A percentile compares a stretch with the other conserved stretches of the same genome.
Conservation (phyloP, 2,329 filamentous ascomycete genomes). For the Phyllachora maydis region DNA sequence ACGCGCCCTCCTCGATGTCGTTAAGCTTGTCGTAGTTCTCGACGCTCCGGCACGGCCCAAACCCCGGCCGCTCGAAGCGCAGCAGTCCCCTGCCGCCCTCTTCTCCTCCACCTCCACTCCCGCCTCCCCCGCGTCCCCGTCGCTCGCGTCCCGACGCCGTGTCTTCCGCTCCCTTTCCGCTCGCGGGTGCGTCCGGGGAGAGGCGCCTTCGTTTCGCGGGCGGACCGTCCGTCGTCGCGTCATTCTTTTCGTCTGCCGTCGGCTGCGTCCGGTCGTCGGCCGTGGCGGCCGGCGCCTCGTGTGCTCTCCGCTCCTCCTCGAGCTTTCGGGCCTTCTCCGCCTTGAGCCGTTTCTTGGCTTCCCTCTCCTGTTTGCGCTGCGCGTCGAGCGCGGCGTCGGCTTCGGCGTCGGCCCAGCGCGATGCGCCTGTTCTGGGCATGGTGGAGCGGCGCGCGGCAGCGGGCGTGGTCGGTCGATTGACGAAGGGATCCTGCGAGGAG, state of each 20-base stretch:
- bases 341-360: slow-evolving; percentile 72
- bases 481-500: no score
- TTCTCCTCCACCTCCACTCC: slow-evolving; percentile 18
- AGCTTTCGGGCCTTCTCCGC: slow-evolving; percentile 57
- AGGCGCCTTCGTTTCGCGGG: slow-evolving; percentile 42
- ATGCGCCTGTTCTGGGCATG: no score
- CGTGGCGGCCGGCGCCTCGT: slow-evolving; percentile 14
- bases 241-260: slow-evolving; percentile 11
- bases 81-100: slow-evolving; percentile 27
- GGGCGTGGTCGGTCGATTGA: no score
- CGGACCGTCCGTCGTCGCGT: slow-evolving; percentile 18
- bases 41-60: no score
- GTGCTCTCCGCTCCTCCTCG: slow-evolving; percentile 22
- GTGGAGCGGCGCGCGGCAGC: no score
- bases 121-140: slow-evolving; percentile 86
- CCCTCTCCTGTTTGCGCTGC: slow-evolving; percentile 60
- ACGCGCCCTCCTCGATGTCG: no score
- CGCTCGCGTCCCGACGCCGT: slow-evolving; percentile 43
- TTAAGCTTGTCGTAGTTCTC: no score
- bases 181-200: slow-evolving; percentile 23
- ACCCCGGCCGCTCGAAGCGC: slow-evolving; percentile 47
- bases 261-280: slow-evolving; percentile 6
- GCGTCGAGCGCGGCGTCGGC: slow-evolving; percentile 59
- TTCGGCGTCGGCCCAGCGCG: slow-evolving; percentile 74
- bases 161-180: slow-evolving; percentile 8